These are phyloP conservation scores for Xylaria intraflava DNA, from an alignment of 495 filamentous ascomycete species.

Conservation along the genomic window DNA sequence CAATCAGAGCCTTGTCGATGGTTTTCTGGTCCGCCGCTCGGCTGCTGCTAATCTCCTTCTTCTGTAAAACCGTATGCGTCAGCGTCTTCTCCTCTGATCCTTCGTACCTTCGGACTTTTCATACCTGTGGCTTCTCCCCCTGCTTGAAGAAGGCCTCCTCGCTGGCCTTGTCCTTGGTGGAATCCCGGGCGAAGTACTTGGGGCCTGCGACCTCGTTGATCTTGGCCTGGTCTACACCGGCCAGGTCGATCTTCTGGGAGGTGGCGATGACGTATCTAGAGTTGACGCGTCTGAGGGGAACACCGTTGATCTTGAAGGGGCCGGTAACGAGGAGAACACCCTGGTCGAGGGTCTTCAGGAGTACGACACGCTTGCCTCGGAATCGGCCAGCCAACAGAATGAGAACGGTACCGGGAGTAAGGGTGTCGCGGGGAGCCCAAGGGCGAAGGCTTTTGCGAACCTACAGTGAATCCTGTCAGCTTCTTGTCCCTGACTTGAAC, in stretches of 20 bases:
- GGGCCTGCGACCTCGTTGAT: conserved; percentile 75
- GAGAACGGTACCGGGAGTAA: conserved; percentile 87
- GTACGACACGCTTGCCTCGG: conserved; percentile 98
- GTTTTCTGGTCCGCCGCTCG: conserved; percentile 96
- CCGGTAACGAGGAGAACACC: conserved; percentile 98
- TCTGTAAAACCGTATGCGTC: conserved; percentile 51
- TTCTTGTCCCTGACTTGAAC: not conserved
- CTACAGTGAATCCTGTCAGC: conserved; percentile 44
- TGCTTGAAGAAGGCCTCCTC: conserved; percentile 99
- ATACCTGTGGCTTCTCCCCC: conserved; percentile 92
- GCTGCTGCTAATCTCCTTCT: conserved; percentile 85
- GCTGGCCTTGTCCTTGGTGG: conserved; percentile 80
- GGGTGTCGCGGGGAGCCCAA: conserved; percentile 73
- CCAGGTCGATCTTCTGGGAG: conserved; percentile 77
- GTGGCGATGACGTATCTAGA: conserved; percentile 98
- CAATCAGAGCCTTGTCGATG: conserved; percentile 86
- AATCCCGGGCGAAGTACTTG: conserved; percentile 94
- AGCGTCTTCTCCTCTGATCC: not conserved
- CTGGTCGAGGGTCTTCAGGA: conserved; percentile 92
- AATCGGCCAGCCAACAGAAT: conserved; percentile 99
- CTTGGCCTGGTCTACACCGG: conserved; percentile 72
- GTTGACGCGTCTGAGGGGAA: conserved; percentile 96
- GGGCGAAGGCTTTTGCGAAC: conserved; percentile 89
- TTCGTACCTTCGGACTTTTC: conserved; percentile 27
- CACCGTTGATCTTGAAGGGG: conserved; percentile 99